Evolutionary conservation across 495 filamentous ascomycete genomes (phyloP).

Genomic region (Talaromyces thailandensis): DNA sequence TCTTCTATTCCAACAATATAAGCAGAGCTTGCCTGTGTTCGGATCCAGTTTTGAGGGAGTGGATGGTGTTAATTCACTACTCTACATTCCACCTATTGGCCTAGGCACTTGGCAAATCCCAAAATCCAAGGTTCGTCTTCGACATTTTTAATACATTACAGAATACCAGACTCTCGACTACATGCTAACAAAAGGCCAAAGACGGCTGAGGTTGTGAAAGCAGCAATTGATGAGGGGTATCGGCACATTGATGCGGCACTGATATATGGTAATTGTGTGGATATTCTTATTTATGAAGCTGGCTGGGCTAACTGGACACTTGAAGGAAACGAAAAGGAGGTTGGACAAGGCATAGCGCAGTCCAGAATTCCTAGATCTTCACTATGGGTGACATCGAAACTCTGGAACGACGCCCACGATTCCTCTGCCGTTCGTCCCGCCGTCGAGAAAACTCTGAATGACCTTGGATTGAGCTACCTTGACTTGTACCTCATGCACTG

Average conservation of each 20-base stretch:
- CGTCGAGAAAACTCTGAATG: slow-evolving; percentile 40
- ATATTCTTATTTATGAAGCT: slow-evolving; percentile 4
- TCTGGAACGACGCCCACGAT: slow-evolving; percentile 51
- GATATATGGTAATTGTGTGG: slow-evolving; percentile 20
- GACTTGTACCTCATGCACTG: slow-evolving; percentile 57
- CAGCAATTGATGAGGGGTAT: slow-evolving; percentile 27
- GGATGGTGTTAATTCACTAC: too few relatives aligned
- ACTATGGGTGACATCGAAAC: slow-evolving; percentile 47
- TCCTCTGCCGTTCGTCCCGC: slow-evolving; percentile 39
- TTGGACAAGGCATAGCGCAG: slow-evolving; percentile 39
- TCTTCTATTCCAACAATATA: too few relatives aligned
- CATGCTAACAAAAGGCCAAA: too few relatives aligned
- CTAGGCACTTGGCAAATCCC: slow-evolving; percentile 43
- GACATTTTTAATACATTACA: too few relatives aligned
- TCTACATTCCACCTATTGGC: slow-evolving; percentile 37
- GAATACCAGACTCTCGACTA: too few relatives aligned
- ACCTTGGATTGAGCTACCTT: slow-evolving; percentile 48
- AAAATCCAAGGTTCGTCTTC: slow-evolving; percentile 17
- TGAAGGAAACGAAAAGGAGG: slow-evolving; percentile 27
- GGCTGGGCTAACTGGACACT: slow-evolving; percentile 7
- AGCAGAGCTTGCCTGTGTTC: too few relatives aligned
- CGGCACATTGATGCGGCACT: slow-evolving; percentile 38
- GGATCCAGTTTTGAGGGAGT: too few relatives aligned
- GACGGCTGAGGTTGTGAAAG: too few relatives aligned
- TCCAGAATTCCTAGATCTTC: slow-evolving; percentile 35